Percentiles rank a stretch among this genome's conserved stretches.
Conservation (phyloP, 352 stramenopile species). For the Globisporangium carolinianum region DNA sequence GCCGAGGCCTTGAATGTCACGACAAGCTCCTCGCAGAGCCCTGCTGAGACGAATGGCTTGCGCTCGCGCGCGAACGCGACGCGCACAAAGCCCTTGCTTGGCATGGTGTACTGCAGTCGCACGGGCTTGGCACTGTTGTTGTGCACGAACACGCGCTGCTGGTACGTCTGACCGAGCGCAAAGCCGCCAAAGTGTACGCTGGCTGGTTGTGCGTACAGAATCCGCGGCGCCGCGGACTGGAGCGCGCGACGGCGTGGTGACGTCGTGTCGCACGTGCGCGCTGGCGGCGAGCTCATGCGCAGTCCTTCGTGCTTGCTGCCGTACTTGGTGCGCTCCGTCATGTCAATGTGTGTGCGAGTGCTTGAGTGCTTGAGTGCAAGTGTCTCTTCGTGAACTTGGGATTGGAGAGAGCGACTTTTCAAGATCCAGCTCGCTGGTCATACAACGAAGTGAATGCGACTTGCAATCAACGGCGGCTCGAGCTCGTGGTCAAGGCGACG, state of each 20-base stretch:
- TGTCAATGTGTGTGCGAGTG: background rate
- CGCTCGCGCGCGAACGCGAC: conserved; percentile 42
- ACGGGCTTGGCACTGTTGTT: conserved; percentile 73
- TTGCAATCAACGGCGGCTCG: conserved; percentile 92
- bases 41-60: conserved; percentile 61
- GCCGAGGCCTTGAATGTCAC: conserved; percentile 63
- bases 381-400: too few species aligned
- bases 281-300: conserved; percentile 10
- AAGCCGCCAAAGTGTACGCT: conserved; percentile 89
- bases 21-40: conserved; percentile 68
- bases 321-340: conserved; percentile 10
- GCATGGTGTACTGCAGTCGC: conserved; percentile 64
- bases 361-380: too few species aligned
- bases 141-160: conserved; percentile 63
- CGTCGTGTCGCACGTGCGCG: conserved; percentile 9
- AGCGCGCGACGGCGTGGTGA: conserved; percentile 18
- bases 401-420: background rate
- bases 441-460: conserved; percentile 93
- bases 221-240: conserved; percentile 16
- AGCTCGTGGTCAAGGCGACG: conserved; percentile 95
- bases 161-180: conserved; percentile 40
- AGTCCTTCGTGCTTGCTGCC: conserved; percentile 9
- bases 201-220: conserved; percentile 46
- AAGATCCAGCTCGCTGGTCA: conserved; percentile 61
- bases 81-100: conserved; percentile 40